These are phyloP conservation scores for Arthrocladium fulminans DNA, from an alignment of 2,329 filamentous ascomycete genomes.

Conservation along the genomic window DNA sequence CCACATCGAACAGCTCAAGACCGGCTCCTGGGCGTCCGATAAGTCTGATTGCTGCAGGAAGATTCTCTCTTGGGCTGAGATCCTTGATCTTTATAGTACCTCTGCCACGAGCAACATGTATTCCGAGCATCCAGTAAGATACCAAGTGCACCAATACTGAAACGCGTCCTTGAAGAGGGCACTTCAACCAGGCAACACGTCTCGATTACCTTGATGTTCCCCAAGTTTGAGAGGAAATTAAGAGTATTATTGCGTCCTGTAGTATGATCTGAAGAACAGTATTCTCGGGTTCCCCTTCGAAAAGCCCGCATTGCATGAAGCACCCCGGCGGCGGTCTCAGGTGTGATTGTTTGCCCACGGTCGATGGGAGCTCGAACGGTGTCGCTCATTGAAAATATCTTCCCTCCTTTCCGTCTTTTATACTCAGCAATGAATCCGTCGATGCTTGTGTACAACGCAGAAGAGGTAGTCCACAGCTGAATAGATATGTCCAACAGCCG, in stretches of 20 bases:
- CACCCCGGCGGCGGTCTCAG: conserved; percentile 35
- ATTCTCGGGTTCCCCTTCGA: conserved; percentile 31
- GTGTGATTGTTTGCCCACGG: conserved; percentile 36
- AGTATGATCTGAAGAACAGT: conserved; percentile 18
- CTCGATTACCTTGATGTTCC: conserved; percentile 17
- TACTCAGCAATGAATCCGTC: conserved; percentile 45
- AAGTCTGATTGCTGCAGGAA: conserved; percentile 29
- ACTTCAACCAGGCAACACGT: conserved; percentile 12
- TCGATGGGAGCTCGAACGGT: conserved; percentile 41
- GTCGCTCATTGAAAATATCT: conserved; percentile 43
- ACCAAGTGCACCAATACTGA: conserved; percentile 31
- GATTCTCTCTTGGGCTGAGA: conserved; percentile 25
- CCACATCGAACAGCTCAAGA: conserved; percentile 22
- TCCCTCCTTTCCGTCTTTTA: conserved; percentile 37
- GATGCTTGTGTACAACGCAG: conserved; percentile 39
- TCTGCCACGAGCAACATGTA: conserved; percentile 38
- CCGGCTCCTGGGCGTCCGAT: conserved; percentile 28
- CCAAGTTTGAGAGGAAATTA: conserved; percentile 19
- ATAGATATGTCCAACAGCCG: conserved; percentile 37
- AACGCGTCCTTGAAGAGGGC: conserved; percentile 37
- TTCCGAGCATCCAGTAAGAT: conserved; percentile 33
- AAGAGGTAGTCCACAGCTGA: conserved; percentile 39
- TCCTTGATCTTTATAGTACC: conserved; percentile 23
- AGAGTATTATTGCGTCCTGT: conserved; percentile 16
- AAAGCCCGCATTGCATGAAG: conserved; percentile 44